Percentiles rank a stretch among this genome's conserved stretches.
phyloP scores from a whole-genome alignment of 2,329 filamentous ascomycete species.

The Paecilomyces fulvus region DNA sequence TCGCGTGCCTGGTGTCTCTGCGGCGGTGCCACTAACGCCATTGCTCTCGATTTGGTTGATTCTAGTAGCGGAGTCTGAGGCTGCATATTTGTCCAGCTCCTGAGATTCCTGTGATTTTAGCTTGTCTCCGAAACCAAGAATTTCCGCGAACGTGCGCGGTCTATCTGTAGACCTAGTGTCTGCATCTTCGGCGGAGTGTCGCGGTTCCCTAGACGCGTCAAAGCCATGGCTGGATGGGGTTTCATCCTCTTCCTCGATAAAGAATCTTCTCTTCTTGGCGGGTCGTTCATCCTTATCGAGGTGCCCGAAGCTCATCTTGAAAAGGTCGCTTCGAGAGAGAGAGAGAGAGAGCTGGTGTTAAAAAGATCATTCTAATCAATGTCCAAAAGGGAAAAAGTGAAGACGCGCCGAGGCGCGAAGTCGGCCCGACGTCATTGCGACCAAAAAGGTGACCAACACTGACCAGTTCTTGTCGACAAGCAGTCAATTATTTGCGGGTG shows the following conservation, averaged over 20 bases:
- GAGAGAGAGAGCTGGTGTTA: background rate
- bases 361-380: background rate
- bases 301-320: slow-evolving; percentile 29
- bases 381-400: background rate
- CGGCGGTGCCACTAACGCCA: background rate
- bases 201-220: background rate
- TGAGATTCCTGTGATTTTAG: background rate
- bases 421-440: slow-evolving; percentile 21
- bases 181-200: background rate
- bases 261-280: slow-evolving; percentile 55
- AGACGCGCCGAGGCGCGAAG: slow-evolving; percentile 2
- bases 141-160: background rate
- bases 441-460: slow-evolving; percentile 5
- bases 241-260: slow-evolving; percentile 41
- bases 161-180: slow-evolving; percentile 1
- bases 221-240: slow-evolving; percentile 11
- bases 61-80: background rate
- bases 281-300: slow-evolving; percentile 48
- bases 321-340: background rate
- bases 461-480: background rate
- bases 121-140: background rate
- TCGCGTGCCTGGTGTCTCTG: background rate
- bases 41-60: background rate
- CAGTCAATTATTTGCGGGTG: background rate
- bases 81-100: background rate